Evolutionary conservation across 129 eudicot genomes (phyloP).

Genomic region (Lactuca sativa): DNA sequence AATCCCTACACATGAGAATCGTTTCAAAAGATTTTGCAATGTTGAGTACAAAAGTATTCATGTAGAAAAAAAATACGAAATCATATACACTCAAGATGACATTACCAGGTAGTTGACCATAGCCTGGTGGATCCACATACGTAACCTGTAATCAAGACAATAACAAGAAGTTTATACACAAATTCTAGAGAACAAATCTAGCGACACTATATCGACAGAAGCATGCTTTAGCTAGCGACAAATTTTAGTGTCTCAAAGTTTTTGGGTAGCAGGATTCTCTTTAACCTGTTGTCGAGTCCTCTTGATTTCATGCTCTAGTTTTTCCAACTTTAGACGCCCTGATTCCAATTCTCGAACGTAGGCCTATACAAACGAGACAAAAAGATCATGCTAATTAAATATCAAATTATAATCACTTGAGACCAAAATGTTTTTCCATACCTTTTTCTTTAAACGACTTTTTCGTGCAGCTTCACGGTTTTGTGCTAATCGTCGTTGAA

Average conservation of each 20-base stretch:
- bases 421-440: conserved; percentile 2
- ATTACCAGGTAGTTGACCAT: conserved; percentile 35
- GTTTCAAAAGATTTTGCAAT: neutral
- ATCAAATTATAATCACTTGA: neutral
- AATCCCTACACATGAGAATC: conserved; percentile 40
- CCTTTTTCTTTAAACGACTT: conserved; percentile 83
- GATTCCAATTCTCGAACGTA: conserved; percentile 83
- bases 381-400: neutral
- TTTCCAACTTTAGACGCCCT: conserved; percentile 73
- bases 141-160: conserved; percentile 40
- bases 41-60: neutral
- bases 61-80: neutral
- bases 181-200: no score
- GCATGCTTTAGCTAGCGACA: neutral
- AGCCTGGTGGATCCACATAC: conserved; percentile 40
- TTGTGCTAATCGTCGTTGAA: conserved; percentile 76
- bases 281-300: conserved; percentile 73
- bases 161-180: neutral
- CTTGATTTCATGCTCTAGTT: conserved; percentile 66
- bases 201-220: neutral
- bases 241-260: neutral
- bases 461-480: conserved; percentile 94
- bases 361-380: conserved; percentile 38
- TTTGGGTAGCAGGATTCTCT: neutral
- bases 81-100: conserved; percentile 45